Conservation (phyloP, 345 rosid species). For the Pseudoturritis turrita region DNA sequence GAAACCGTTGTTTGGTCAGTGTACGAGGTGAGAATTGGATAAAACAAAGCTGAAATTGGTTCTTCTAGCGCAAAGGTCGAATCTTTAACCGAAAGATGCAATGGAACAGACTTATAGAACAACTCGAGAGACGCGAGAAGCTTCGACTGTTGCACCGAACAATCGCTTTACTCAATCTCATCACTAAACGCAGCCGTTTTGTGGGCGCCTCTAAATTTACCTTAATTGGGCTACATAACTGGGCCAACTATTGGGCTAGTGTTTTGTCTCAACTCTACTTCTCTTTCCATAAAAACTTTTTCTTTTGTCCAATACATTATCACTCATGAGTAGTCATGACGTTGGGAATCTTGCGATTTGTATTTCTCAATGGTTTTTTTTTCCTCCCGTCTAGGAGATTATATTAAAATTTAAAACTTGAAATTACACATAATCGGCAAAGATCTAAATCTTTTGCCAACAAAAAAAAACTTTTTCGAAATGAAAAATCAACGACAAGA, state of each 20-base stretch:
- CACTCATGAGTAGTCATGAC: no score
- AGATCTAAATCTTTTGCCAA: no score
- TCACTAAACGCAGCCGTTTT: neutral
- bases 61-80: neutral
- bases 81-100: neutral
- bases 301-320: no score
- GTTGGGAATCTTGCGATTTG: neutral
- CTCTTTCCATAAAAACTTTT: no score
- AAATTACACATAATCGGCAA: no score
- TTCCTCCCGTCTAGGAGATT: no score
- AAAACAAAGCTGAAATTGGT: neutral
- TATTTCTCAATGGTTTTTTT: neutral
- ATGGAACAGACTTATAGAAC: neutral
- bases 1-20: neutral
- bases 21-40: neutral
- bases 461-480: no score
- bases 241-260: neutral
- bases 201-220: neutral
- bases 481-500: no score
- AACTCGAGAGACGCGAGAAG: slow-evolving; percentile 4
- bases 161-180: neutral
- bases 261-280: neutral
- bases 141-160: neutral
- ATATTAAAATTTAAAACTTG: no score
- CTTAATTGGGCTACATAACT: neutral